Evolutionary conservation across 164 flowering plant species (phyloP), one percentile per base, ranked within the genome.

Genomic region (Platanus orientalis): DNA sequence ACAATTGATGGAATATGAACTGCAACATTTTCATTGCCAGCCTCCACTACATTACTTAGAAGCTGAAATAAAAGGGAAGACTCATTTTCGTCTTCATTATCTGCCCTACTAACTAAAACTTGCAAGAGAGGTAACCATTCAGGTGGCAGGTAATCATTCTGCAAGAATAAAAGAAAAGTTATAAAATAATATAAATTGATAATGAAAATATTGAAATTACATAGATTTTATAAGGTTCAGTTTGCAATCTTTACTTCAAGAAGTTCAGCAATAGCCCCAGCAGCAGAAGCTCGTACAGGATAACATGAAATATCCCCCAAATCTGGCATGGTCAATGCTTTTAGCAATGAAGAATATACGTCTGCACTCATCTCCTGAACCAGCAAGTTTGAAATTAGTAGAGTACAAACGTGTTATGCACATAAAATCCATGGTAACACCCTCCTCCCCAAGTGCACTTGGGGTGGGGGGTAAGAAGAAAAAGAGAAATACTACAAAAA

Each of bases 51-150:
- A 27, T 81, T 79, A 66, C 78, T 70, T 10, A 90, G 83, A 75
- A 87, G 93, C 71, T 78, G 82, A 75, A 81, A 81, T 29, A 79
- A 61, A 61, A 81, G 67, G 13, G 81, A 72, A 39, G 71, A 67
- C 60, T 83, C 89, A 61, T 54, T 70, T 54, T 85, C 88, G 34
- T 83, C 89, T 32, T 76, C 77, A 61, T 68, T 55, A 66, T 79
- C 78, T 56, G 75, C 72, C 69, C 82, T 69, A 48, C 68, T 72
- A 63, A 80, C 75, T 36, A 87, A 68, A 39, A 67, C 80, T 76
- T 85, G 83, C 72, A 90, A 76, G 68, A 87, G 79, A 25, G 92
- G 91, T 60, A 83, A 64, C 91, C 93, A 90, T 45, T 87, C 92
- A 42, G 88, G 83, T 58, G 96, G 96, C 29, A 56, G 34, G 78